These are phyloP conservation scores for Arachis monticola DNA, from an alignment of 331 rosid species.

Conservation along the genomic window DNA sequence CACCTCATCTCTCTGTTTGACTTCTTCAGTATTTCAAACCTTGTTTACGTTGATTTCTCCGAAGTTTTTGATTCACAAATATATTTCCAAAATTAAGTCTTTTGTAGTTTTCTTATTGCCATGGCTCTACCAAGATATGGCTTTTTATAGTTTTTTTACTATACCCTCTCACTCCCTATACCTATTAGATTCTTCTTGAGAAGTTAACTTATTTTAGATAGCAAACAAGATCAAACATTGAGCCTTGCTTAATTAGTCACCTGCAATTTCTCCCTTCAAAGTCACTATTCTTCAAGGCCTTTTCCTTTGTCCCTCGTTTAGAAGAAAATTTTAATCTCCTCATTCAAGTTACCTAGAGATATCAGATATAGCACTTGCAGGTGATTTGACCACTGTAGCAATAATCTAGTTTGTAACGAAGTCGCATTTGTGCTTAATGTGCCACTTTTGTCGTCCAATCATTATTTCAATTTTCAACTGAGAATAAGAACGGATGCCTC, in stretches of 20 bases:
- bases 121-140: background rate
- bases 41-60: slow-evolving; percentile 25
- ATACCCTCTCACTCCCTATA: background rate
- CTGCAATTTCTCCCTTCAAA: background rate
- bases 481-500: background rate
- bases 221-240: background rate
- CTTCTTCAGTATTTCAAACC: slow-evolving; percentile 8
- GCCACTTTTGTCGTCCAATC: background rate
- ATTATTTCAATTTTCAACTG: slow-evolving; percentile 7
- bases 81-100: slow-evolving; percentile 5
- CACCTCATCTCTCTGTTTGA: slow-evolving; percentile 25
- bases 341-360: background rate
- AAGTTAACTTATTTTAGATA: too few species aligned
- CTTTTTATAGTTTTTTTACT: background rate
- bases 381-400: background rate
- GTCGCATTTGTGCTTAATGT: background rate
- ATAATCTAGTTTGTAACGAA: background rate
- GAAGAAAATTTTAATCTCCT: background rate
- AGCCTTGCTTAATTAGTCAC: background rate
- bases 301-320: background rate
- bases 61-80: slow-evolving; percentile 6
- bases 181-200: background rate
- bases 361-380: background rate
- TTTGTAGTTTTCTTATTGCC: background rate
- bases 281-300: background rate